A percentile compares a stretch with the other conserved stretches of the same genome.
Evolutionary conservation across 345 rosid species (phyloP).

Genomic region (Murraya koenigii): DNA sequence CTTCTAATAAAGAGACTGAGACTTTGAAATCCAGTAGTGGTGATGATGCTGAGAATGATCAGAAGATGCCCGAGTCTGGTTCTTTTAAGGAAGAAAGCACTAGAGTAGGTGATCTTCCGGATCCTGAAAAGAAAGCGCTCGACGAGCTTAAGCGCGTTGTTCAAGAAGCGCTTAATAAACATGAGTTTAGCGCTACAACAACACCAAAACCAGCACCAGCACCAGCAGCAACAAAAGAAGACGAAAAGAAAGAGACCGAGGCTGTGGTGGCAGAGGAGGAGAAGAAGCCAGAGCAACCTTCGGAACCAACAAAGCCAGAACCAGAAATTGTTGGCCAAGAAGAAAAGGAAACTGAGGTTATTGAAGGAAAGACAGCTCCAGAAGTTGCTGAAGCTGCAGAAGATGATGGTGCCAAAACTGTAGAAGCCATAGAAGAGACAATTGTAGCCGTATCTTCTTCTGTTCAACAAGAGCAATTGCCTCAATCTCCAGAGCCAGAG

Average conservation of each 20-base stretch:
- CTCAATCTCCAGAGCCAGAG: not conserved
- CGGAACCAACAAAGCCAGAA: not conserved
- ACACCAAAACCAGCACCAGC: not conserved
- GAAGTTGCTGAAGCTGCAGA: constrained; percentile 35
- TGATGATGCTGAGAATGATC: constrained; percentile 8
- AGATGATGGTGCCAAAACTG: constrained; percentile 79
- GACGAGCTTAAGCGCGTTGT: constrained; percentile 28
- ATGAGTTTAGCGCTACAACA: constrained; percentile 11
- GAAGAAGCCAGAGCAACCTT: not conserved
- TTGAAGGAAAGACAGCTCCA: constrained; percentile 33
- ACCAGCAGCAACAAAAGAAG: constrained; percentile 5
- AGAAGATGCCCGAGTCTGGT: constrained; percentile 5
- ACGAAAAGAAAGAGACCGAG: not conserved
- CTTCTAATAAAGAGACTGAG: not conserved
- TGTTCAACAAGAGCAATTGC: constrained; percentile 14
- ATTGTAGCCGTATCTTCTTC: constrained; percentile 50
- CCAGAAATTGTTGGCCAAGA: not conserved
- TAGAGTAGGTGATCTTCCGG: constrained; percentile 26
- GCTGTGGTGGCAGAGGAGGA: constrained; percentile 6
- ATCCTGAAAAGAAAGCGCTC: constrained; percentile 29
- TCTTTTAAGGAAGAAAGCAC: constrained; percentile 32
- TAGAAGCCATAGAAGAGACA: constrained; percentile 85
- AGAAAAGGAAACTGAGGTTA: constrained; percentile 10
- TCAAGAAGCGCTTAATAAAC: constrained; percentile 30
- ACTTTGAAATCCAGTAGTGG: not conserved